Evolutionary conservation across 176 grass and related monocot genomes (phyloP), one percentile per base, ranked within the genome.

Genomic region (Carex scoparia): DNA sequence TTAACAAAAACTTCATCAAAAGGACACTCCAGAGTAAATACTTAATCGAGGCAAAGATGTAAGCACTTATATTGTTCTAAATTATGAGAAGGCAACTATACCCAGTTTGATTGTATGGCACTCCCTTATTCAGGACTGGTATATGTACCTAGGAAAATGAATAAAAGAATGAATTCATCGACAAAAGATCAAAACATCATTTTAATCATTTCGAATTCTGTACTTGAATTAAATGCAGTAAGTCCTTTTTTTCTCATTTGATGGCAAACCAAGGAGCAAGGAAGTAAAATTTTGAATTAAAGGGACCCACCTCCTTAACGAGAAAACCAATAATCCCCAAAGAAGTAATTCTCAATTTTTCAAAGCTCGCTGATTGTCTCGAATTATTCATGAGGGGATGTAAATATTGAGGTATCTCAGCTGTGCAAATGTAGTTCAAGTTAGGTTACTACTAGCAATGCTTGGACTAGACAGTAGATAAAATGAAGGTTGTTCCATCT

Each of bases 261-360:
- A 70, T 70, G n/a, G 72, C 14, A 76, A 76, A 40, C 4, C 38
- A 40, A 40, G 38, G 4, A 76, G 6, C 10, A 48, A 74, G 19
- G 1, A 55, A 55, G 4, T 31, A 81, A 40, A 64, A 79, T 64
- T 81, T 65, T 48, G 57, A 51, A 82, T 48, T 48, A 49, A 48
- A 65, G 57, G 42, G 9, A 69, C 40, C 54, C 12, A 83, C 61
- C 65, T 67, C 33, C 35, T 61, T 54, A 32, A 83, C 12, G 16
- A 83, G 59, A 83, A 10, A 48, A 30, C 44, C 62, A n/a, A 83
- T 83, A 32, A 83, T 53, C 19, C 63, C 81, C 44, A 83, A 56
- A 56, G 81, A 83, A 32, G 81, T 65, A 32, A 56, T 8, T 67
- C 81, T 83, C 62, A 69, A 32, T 10, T 67, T 31, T 32, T 83